These are phyloP conservation scores for Syncephalis plumigaleata DNA, from an alignment of 371 early-diverging fungal species.

Conservation along the genomic window DNA sequence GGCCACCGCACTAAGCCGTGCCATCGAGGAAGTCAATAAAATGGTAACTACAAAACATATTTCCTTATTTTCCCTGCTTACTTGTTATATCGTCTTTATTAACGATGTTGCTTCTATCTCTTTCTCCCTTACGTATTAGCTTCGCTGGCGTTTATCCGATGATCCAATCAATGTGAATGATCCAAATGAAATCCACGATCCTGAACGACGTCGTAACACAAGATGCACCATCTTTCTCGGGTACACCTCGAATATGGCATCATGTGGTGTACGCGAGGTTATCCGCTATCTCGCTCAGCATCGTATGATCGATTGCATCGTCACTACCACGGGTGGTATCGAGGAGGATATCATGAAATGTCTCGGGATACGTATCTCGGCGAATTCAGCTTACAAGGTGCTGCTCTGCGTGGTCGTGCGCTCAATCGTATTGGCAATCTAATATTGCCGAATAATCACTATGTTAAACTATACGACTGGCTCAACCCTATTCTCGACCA, in stretches of 20 bases:
- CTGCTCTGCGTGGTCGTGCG: conserved; percentile 74
- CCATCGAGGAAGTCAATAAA: conserved; percentile 70
- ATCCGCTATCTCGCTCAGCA: conserved; percentile 87
- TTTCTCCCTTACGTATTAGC: too few species aligned
- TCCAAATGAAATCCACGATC: conserved; percentile 42
- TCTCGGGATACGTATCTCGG: conserved; percentile 85
- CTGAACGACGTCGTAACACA: conserved; percentile 32
- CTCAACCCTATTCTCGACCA: conserved; percentile 86
- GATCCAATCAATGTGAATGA: conserved; percentile 54
- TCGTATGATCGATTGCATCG: conserved; percentile 79
- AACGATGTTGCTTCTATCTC: neutral
- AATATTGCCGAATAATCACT: conserved; percentile 97
- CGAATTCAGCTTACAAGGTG: conserved; percentile 65
- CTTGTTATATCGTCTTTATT: too few species aligned
- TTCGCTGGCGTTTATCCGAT: conserved; percentile 72
- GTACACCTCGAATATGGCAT: conserved; percentile 96
- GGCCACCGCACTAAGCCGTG: conserved; percentile 74
- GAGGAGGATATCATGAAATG: conserved; percentile 99
- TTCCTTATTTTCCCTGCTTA: too few species aligned
- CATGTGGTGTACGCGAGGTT: conserved; percentile 94
- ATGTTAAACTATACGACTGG: conserved; percentile 98
- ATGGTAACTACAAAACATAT: conserved; percentile 44
- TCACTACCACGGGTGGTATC: conserved; percentile 95
- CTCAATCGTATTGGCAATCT: conserved; percentile 98
- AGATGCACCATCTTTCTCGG: conserved; percentile 95